Conservation (phyloP, 768 basidiomycete genomes). For the Pisolithus tinctorius region DNA sequence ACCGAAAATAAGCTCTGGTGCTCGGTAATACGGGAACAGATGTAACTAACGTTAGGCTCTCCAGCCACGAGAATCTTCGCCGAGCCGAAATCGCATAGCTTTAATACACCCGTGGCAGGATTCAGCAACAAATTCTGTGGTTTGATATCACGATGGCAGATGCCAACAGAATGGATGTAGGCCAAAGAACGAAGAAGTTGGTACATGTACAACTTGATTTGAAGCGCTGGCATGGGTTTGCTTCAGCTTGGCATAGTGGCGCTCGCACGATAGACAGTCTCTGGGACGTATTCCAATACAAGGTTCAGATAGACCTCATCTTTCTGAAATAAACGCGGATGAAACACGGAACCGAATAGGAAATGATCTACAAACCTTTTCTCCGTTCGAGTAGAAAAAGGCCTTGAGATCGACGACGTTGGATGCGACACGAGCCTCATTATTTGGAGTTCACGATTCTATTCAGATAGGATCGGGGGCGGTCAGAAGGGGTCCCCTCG, state of each 20-base stretch:
- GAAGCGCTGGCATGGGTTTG: constrained; percentile 99
- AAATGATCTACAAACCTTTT: constrained; percentile 65
- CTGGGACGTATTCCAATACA: constrained; percentile 98
- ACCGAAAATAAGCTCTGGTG: constrained; percentile 98
- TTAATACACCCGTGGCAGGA: constrained; percentile 93
- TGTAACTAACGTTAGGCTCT: constrained; percentile 99
- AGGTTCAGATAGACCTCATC: constrained; percentile 99
- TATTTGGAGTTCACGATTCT: constrained; percentile 99
- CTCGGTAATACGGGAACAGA: constrained; percentile 98
- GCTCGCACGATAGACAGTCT: constrained; percentile 99
- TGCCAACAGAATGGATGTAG: constrained; percentile 99
- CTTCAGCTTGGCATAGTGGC: constrained; percentile 99
- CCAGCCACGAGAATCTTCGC: constrained; percentile 98
- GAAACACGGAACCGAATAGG: constrained; percentile 5
- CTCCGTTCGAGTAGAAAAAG: constrained; percentile 99
- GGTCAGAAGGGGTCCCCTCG: not conserved
- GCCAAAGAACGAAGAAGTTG: constrained; percentile 96
- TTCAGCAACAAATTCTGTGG: constrained; percentile 98
- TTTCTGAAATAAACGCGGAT: constrained; percentile 53
- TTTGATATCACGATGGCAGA: constrained; percentile 99
- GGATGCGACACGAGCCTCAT: constrained; percentile 94
- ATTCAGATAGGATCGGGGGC: constrained; percentile 4
- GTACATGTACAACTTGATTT: constrained; percentile 99
- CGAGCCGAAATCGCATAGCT: constrained; percentile 98
- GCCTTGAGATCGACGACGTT: constrained; percentile 97